Percentiles rank a stretch among this genome's conserved stretches.
phyloP scores from a whole-genome alignment of 2,329 filamentous ascomycete genomes.

The Fusarium marasasianum region DNA sequence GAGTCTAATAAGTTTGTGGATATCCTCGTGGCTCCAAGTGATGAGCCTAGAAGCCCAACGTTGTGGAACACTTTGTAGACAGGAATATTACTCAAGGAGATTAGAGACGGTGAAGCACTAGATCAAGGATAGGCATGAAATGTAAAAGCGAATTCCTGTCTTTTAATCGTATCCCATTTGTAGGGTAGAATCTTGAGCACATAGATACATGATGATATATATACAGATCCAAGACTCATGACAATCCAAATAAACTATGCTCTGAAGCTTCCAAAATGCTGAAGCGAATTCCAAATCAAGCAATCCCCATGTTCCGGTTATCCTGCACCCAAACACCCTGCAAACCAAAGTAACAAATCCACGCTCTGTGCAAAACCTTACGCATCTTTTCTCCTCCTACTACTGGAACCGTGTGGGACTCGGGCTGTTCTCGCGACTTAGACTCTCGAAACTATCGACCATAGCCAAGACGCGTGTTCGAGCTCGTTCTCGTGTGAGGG shows the following conservation, averaged over 20 bases:
- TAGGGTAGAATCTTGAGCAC: slow-evolving; percentile 12
- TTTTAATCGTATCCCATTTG: neutral
- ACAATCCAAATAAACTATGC: slow-evolving; percentile 9
- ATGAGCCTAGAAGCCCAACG: neutral
- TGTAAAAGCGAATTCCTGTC: neutral
- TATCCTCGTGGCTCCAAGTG: neutral
- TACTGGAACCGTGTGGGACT: slow-evolving; percentile 48
- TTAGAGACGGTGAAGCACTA: neutral
- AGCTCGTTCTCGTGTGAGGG: slow-evolving; percentile 49
- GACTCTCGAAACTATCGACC: slow-evolving; percentile 64
- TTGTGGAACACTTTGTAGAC: neutral
- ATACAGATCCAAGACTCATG: slow-evolving; percentile 18
- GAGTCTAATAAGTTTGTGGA: neutral
- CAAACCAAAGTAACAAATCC: slow-evolving; percentile 14
- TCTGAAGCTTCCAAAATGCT: slow-evolving; percentile 14
- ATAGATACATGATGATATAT: slow-evolving; percentile 16
- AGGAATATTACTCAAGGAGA: neutral
- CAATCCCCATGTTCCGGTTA: slow-evolving; percentile 2
- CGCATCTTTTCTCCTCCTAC: neutral
- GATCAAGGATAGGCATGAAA: neutral
- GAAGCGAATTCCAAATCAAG: slow-evolving; percentile 2
- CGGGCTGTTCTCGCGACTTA: slow-evolving; percentile 55
- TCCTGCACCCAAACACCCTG: slow-evolving; percentile 33
- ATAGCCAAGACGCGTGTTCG: slow-evolving; percentile 62
- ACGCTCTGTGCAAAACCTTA: neutral